Evolutionary conservation across 2,329 filamentous ascomycete genomes (phyloP).

Genomic region (Ophiostoma sp.): DNA sequence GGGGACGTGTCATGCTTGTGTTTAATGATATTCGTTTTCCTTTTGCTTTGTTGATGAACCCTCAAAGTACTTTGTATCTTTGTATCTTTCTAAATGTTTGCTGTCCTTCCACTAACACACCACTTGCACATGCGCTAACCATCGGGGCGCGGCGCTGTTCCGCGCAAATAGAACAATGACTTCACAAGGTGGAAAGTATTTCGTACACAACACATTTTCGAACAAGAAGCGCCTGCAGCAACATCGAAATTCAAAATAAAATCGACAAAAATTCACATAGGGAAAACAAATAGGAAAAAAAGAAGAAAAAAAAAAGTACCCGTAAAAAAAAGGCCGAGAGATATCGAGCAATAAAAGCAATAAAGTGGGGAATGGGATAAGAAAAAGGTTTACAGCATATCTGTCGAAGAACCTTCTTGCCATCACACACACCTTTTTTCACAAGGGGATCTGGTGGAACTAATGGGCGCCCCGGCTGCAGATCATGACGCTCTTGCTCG

Average conservation of each 20-base stretch:
- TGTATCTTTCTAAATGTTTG: neutral
- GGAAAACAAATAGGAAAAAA: neutral
- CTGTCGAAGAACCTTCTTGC: neutral
- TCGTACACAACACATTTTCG: too few relatives aligned
- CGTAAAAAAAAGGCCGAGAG: neutral
- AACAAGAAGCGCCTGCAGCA: neutral
- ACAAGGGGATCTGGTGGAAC: constrained; percentile 25
- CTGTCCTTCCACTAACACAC: neutral
- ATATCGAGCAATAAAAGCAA: neutral
- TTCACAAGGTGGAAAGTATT: neutral
- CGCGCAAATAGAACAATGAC: neutral
- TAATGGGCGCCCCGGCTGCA: constrained; percentile 12
- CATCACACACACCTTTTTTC: neutral
- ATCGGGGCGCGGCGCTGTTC: neutral
- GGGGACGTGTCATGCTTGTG: neutral
- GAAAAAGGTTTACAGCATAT: neutral
- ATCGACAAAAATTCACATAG: neutral
- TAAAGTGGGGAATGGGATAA: neutral
- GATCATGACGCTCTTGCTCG: constrained; percentile 15
- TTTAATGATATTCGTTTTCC: neutral
- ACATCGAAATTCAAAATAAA: neutral
- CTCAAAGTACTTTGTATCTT: neutral
- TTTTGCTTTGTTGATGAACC: neutral
- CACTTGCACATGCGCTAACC: neutral
- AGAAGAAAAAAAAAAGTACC: neutral